Evolutionary conservation across 257 asterid species (phyloP).

Genomic region (Mentha longifolia): DNA sequence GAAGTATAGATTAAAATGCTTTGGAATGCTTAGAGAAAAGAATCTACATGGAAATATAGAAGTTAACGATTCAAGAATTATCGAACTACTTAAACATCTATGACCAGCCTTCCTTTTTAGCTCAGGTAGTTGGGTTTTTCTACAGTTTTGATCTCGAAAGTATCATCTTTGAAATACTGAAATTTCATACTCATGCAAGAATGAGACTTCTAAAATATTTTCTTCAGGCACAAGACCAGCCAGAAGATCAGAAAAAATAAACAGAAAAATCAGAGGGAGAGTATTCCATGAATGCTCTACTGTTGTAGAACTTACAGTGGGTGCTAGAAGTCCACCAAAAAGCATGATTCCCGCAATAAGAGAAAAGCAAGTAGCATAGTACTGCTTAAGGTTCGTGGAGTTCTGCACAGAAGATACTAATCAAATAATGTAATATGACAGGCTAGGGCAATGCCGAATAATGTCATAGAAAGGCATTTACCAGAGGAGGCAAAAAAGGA

Average conservation of each 20-base stretch:
- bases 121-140: background rate
- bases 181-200: too few relatives aligned
- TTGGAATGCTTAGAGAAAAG: background rate
- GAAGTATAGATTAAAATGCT: background rate
- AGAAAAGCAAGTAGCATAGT: slow-evolving; percentile 85
- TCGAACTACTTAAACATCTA: too few relatives aligned
- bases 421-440: slow-evolving; percentile 4
- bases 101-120: too few relatives aligned
- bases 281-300: background rate
- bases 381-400: slow-evolving; percentile 72
- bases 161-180: too few relatives aligned
- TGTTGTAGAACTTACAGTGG: slow-evolving; percentile 63
- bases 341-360: slow-evolving; percentile 90
- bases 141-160: too few relatives aligned
- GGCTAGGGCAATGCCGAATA: background rate
- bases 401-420: slow-evolving; percentile 49
- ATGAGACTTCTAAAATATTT: background rate
- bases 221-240: too few relatives aligned
- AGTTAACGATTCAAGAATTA: background rate
- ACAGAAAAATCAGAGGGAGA: too few relatives aligned
- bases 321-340: slow-evolving; percentile 96
- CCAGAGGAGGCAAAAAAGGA: slow-evolving; percentile 97
- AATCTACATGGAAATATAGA: background rate
- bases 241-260: too few relatives aligned
- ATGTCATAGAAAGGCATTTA: slow-evolving; percentile 34